Conservation (phyloP, 352 stramenopile species). For the Phytophthora pini region DNA sequence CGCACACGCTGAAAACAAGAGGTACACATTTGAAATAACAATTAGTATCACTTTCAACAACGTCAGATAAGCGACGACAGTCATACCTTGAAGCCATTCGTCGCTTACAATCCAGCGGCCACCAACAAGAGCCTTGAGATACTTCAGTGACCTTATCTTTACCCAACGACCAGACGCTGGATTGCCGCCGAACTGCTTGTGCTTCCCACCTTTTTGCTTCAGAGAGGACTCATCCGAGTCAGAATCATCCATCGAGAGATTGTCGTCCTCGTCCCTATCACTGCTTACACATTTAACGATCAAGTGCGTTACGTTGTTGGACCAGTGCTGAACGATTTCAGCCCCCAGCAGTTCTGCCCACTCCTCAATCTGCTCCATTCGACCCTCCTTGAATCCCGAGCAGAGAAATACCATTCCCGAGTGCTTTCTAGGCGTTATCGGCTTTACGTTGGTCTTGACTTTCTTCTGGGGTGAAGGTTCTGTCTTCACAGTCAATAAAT, state of each 20-base stretch:
- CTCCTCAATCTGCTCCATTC: conserved; percentile 51
- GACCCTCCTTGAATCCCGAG: conserved; percentile 58
- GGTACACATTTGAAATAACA: neutral
- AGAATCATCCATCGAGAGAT: conserved; percentile 27
- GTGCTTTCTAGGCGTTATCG: conserved; percentile 24
- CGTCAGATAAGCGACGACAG: neutral
- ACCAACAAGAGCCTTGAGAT: conserved; percentile 79
- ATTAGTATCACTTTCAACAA: conserved; percentile 9
- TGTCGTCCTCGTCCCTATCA: conserved; percentile 39
- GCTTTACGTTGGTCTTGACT: conserved; percentile 24
- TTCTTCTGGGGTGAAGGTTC: conserved; percentile 12
- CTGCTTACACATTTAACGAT: conserved; percentile 80
- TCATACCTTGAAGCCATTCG: conserved; percentile 74
- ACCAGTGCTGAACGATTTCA: conserved; percentile 59
- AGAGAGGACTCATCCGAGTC: conserved; percentile 23
- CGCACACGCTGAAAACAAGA: conserved; percentile 49
- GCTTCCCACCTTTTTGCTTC: conserved; percentile 41
- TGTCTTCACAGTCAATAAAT: conserved; percentile 16
- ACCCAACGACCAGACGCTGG: conserved; percentile 66
- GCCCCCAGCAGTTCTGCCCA: conserved; percentile 51
- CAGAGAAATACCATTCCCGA: conserved; percentile 62
- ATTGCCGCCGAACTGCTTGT: conserved; percentile 54
- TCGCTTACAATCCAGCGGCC: conserved; percentile 88
- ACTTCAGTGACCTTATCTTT: conserved; percentile 88
- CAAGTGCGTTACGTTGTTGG: conserved; percentile 77